Evolutionary conservation across 73 alveolate species (phyloP).

Genomic region (Uronychia setigera): DNA sequence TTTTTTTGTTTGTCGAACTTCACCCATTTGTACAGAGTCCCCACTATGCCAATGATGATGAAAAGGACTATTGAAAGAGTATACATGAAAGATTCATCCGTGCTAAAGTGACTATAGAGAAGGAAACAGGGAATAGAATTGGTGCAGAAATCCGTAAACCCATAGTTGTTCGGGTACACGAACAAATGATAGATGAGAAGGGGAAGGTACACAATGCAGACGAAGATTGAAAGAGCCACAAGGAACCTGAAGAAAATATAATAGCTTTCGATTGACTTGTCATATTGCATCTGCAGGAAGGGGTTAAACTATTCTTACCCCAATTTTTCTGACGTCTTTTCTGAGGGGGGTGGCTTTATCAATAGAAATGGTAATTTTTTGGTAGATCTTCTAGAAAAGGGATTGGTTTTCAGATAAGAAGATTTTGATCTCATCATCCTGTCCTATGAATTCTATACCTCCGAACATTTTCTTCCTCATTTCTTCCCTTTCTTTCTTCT

Average conservation of each 20-base stretch:
- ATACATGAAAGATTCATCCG: slow-evolving; percentile 12
- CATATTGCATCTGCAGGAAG: slow-evolving; percentile 17
- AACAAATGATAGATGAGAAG: slow-evolving; percentile 19
- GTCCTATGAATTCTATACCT: slow-evolving; percentile 41
- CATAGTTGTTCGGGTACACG: slow-evolving; percentile 6
- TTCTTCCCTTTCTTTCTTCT: slow-evolving; percentile 55
- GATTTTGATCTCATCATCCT: neutral
- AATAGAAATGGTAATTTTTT: neutral
- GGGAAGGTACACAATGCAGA: neutral
- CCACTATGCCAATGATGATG: slow-evolving; percentile 24
- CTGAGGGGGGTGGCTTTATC: slow-evolving; percentile 34
- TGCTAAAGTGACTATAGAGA: slow-evolving; percentile 35
- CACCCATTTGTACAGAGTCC: slow-evolving; percentile 47
- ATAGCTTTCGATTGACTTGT: slow-evolving; percentile 16
- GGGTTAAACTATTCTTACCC: neutral
- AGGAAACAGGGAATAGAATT: slow-evolving; percentile 54
- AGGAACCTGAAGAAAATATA: slow-evolving; percentile 18
- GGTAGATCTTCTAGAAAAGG: neutral
- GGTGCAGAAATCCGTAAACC: slow-evolving; percentile 19
- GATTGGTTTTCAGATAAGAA: neutral
- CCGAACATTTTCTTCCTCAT: slow-evolving; percentile 60
- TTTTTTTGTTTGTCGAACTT: slow-evolving; percentile 38
- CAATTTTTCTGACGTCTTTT: slow-evolving; percentile 14
- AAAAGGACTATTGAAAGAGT: slow-evolving; percentile 34
- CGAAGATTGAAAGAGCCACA: slow-evolving; percentile 17